phyloP scores from a whole-genome alignment of 2,329 filamentous ascomycete genomes.

The Rutstroemia sydowiana region DNA sequence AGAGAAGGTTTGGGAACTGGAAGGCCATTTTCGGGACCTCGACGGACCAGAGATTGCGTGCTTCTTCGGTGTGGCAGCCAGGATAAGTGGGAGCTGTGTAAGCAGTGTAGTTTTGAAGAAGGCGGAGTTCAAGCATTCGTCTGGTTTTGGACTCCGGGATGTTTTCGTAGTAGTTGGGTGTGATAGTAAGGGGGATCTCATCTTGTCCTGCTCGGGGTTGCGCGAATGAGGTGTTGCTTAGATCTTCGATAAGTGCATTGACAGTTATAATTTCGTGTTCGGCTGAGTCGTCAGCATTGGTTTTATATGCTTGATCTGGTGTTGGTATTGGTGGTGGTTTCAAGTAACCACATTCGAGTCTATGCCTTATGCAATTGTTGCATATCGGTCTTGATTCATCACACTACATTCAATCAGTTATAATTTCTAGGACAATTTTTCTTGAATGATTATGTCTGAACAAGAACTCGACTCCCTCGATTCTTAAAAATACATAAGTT shows the following conservation, averaged over 20 bases:
- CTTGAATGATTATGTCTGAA: too few relatives aligned
- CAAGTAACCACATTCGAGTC: slow-evolving; percentile 13
- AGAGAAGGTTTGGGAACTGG: slow-evolving; percentile 11
- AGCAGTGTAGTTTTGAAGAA: slow-evolving; percentile 13
- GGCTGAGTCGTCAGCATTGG: neutral
- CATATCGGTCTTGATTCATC: slow-evolving; percentile 15
- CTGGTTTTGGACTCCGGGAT: slow-evolving; percentile 12
- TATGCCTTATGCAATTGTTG: slow-evolving; percentile 15
- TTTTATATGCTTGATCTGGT: neutral
- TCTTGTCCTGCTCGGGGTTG: neutral
- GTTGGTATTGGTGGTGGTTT: slow-evolving; percentile 2
- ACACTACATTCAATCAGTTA: slow-evolving; percentile 9
- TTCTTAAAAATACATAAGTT: too few relatives aligned
- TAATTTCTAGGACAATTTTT: neutral
- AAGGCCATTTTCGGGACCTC: slow-evolving; percentile 14
- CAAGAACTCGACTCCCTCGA: too few relatives aligned
- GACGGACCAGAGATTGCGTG: slow-evolving; percentile 10
- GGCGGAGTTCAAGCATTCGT: slow-evolving; percentile 14
- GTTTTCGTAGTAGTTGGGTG: slow-evolving; percentile 2
- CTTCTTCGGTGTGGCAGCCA: slow-evolving; percentile 4
- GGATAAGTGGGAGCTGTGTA: slow-evolving; percentile 10
- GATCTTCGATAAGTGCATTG: neutral
- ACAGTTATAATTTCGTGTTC: neutral
- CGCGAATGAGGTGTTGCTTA: neutral
- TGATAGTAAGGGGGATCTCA: neutral